These are phyloP conservation scores for Picochlorum sp. DNA, from an alignment of 139 green algal genomes.

Conservation along the genomic window DNA sequence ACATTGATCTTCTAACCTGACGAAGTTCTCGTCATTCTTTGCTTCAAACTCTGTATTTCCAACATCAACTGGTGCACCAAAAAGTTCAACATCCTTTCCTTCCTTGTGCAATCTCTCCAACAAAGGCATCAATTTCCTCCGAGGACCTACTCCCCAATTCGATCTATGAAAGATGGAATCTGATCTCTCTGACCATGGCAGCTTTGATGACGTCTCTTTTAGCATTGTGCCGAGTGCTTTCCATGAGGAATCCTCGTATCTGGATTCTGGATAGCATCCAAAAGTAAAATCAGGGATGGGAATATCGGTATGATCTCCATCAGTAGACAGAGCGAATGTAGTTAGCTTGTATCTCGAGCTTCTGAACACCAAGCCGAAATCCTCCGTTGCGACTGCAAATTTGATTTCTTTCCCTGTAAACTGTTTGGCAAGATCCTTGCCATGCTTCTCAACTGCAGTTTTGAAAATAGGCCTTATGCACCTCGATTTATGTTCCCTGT, in stretches of 20 bases:
- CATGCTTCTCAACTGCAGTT: constrained; percentile 15
- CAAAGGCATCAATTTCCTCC: constrained; percentile 15
- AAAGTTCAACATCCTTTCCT: not conserved
- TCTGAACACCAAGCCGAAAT: constrained; percentile 14
- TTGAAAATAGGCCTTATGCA: constrained; percentile 3
- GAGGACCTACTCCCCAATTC: constrained; percentile 22
- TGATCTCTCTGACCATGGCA: constrained; percentile 13
- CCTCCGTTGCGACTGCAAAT: constrained; percentile 22
- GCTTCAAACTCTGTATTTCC: constrained; percentile 16
- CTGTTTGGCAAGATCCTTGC: not conserved
- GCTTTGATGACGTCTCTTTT: constrained; percentile 3
- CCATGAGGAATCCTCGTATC: constrained; percentile 22
- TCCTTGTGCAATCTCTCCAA: constrained; percentile 3
- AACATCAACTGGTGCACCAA: constrained; percentile 15
- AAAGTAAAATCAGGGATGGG: constrained; percentile 28
- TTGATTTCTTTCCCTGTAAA: constrained; percentile 4
- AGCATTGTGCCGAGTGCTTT: constrained; percentile 10
- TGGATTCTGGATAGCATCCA: constrained; percentile 23
- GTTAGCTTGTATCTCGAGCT: constrained; percentile 12
- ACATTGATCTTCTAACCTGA: constrained; percentile 19
- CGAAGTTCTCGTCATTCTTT: constrained; percentile 9
- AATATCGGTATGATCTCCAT: constrained; percentile 15
- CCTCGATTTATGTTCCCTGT: not conserved
- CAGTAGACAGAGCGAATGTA: constrained; percentile 25
- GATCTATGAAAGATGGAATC: constrained; percentile 13